Evolutionary conservation across 108 stramenopile species (phyloP).

Genomic region (Discostella pseudostelligera): DNA sequence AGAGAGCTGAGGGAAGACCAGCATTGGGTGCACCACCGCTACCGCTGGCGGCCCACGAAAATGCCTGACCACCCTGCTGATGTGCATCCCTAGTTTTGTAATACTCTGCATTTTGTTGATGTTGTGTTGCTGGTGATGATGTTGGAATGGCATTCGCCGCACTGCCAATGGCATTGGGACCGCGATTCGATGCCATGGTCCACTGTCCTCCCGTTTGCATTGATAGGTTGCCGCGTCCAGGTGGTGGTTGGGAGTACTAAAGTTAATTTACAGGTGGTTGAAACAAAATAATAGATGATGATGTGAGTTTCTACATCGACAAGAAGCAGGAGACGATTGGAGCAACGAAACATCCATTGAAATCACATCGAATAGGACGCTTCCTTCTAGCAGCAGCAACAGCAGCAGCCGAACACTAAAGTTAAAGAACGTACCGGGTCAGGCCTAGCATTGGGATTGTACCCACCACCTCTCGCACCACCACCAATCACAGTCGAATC

Average conservation of each 20-base stretch:
- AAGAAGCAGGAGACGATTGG: no score
- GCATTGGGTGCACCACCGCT: constrained; percentile 52
- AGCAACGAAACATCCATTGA: no score
- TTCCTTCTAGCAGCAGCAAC: no score
- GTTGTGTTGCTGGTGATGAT: constrained; percentile 25
- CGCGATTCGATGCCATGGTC: constrained; percentile 90
- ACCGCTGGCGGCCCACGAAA: constrained; percentile 57
- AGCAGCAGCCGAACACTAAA: no score
- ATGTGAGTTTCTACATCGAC: no score
- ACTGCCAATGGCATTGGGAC: constrained; percentile 60
- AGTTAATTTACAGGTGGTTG: constrained; percentile 2
- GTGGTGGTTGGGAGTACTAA: constrained; percentile 57
- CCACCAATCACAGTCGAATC: neutral
- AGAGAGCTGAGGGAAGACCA: neutral
- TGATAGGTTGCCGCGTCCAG: constrained; percentile 70
- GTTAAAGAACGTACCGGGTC: constrained; percentile 57
- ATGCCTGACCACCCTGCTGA: constrained; percentile 43
- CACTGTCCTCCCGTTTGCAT: constrained; percentile 81
- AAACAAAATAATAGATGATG: no score
- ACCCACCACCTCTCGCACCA: constrained; percentile 20
- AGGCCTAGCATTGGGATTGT: constrained; percentile 42
- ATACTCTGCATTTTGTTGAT: constrained; percentile 57
- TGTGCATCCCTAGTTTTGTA: constrained; percentile 63
- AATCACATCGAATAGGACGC: no score
- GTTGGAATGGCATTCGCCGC: constrained; percentile 25